A percentile compares a stretch with the other conserved stretches of the same genome.
These are phyloP conservation scores for Euphorbia lathyris DNA, from an alignment of 345 rosid species.

Conservation along the genomic window DNA sequence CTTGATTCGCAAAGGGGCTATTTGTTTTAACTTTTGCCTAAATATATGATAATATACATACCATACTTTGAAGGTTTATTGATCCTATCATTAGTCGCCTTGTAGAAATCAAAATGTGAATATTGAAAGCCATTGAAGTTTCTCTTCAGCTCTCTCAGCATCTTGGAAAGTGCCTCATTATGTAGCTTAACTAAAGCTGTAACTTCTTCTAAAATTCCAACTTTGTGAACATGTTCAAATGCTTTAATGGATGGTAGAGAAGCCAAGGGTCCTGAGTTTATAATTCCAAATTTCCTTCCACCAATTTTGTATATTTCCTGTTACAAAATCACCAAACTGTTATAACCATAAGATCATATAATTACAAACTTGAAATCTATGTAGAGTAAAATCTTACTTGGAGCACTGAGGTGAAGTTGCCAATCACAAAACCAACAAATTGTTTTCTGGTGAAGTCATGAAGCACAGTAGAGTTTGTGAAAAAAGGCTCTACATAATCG, in stretches of 20 bases:
- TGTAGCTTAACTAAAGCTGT: slow-evolving; percentile 4
- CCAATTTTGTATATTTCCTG: slow-evolving; percentile 9
- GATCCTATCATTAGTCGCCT: neutral
- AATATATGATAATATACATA: neutral
- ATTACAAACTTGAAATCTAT: too few relatives aligned
- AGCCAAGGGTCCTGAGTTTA: neutral
- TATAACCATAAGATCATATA: too few relatives aligned
- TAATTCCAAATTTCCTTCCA: slow-evolving; percentile 5
- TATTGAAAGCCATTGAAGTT: slow-evolving; percentile 15
- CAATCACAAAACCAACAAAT: slow-evolving; percentile 21
- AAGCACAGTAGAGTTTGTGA: neutral
- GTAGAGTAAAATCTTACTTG: too few relatives aligned
- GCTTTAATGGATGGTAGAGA: neutral
- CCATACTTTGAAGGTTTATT: slow-evolving; percentile 28
- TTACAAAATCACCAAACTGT: too few relatives aligned
- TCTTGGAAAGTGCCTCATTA: slow-evolving; percentile 5
- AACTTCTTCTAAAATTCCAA: neutral
- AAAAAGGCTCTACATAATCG: neutral
- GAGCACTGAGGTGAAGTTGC: slow-evolving; percentile 25
- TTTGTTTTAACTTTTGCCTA: too few relatives aligned
- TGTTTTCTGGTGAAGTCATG: neutral
- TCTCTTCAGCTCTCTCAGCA: slow-evolving; percentile 5
- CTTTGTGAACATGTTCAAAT: neutral
- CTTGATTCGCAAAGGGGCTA: too few relatives aligned
- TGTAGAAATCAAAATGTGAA: slow-evolving; percentile 17